Evolutionary conservation across 2,329 filamentous ascomycete genomes (phyloP), one percentile per base, ranked within the genome.

Genomic region (Talaromyces sp.): DNA sequence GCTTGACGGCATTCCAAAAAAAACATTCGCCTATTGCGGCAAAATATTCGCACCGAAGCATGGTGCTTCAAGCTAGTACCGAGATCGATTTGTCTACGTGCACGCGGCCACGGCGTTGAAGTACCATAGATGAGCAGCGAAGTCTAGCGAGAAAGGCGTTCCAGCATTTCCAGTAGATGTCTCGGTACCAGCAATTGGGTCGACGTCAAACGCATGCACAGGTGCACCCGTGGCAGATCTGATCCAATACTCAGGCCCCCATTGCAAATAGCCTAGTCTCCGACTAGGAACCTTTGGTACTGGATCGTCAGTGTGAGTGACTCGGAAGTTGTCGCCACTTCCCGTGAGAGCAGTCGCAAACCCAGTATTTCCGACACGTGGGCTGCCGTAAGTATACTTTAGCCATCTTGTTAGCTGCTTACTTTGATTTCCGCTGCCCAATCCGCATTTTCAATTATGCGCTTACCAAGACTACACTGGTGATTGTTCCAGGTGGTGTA

Each of bases 381-480:
- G 76, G 17, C 68, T 68, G n/a, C 75, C 76, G 43, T 73, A 78
- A 1, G 70, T 73, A 59, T 75, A 78, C 74, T 77, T 50, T 41
- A 22, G 17, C 11, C 2, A 9, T n/a, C n/a, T 3, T 6, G 15
- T 51, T 37, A 51, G 46, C 15, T 40, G 35, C 21, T 19, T 40
- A 11, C n/a, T 37, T 28, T 28, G 25, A 28, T 28, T 28, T 7
- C 7, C 25, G 7, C 25, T 28, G 25, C 7, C 7, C 25, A 28
- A 28, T 28, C 25, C 7, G 25, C 7, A 28, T 28, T 28, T 28
- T 28, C 25, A 28, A 28, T 28, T 28, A 28, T 28, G 3, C 4
- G 22, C 45, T 48, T 17, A 54, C 35, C 31, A 19, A 50, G 17
- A 6, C 17, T 17, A 3, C n/a, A 48, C 8, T 25, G 8, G 25